phyloP scores from a whole-genome alignment of 805 yeast genomes.

The Kluyveromyces wickerhamii region DNA sequence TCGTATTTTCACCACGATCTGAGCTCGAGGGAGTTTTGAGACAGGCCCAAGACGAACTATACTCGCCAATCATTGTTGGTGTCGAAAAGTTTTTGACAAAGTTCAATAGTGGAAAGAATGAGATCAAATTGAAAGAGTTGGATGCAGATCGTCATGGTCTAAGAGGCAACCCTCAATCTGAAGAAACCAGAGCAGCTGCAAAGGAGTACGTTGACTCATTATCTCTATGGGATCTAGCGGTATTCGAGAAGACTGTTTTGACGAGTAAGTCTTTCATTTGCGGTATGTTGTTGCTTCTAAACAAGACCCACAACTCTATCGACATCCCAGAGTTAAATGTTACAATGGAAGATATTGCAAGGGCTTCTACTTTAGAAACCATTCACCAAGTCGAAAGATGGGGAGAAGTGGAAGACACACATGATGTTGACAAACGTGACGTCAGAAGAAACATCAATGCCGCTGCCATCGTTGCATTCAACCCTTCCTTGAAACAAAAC shows the following conservation, averaged over 20 bases:
- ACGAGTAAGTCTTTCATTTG: slow-evolving; percentile 80
- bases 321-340: slow-evolving; percentile 28
- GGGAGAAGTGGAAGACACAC: slow-evolving; percentile 99
- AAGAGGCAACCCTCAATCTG: slow-evolving; percentile 68
- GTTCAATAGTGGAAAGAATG: slow-evolving; percentile 11
- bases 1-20: slow-evolving; percentile 69
- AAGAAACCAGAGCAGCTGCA: slow-evolving; percentile 53
- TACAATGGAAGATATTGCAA: slow-evolving; percentile 62
- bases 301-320: slow-evolving; percentile 18
- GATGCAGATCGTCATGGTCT: slow-evolving; percentile 81
- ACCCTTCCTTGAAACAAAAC: too few relatives aligned
- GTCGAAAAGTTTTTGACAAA: slow-evolving; percentile 52
- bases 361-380: slow-evolving; percentile 72
- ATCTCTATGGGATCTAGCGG: slow-evolving; percentile 71
- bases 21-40: slow-evolving; percentile 84
- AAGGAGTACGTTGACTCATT: slow-evolving; percentile 54
- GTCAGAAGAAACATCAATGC: slow-evolving; percentile 73
- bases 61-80: slow-evolving; percentile 63
- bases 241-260: slow-evolving; percentile 83
- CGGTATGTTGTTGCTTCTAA: slow-evolving; percentile 61
- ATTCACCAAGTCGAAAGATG: slow-evolving; percentile 80
- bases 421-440: slow-evolving; percentile 93
- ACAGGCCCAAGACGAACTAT: slow-evolving; percentile 67
- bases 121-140: slow-evolving; percentile 44
- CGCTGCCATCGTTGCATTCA: slow-evolving; percentile 54